Base-by-base conservation (phyloP, 1,284 basidiomycete genomes). In the Rhodotorula sp. region DNA sequence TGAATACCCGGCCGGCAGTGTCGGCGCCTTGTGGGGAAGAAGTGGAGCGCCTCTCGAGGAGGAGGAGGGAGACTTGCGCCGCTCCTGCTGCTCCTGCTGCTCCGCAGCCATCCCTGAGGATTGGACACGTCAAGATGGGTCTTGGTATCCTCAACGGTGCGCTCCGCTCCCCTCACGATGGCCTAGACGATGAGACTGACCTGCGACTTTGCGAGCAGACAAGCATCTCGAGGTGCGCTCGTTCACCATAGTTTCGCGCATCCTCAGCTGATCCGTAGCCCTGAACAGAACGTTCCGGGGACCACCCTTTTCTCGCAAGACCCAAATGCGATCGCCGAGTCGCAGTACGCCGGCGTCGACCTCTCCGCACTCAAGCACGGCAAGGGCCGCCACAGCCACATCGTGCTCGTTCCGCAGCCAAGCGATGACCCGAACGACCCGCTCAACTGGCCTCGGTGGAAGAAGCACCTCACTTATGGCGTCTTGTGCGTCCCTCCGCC, bases 361-460 rank as follows among this genome's bases (percentile, higher is more conserved):
- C 29, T 60, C 4, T n/a, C 19, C 30, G 29, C 30, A 13, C 44
- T 60, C 22, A 34, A 59, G 44, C 49, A 60, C 7, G 32, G 58
- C 24, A 51, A 44, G 11, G 36, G 32, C 51, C 27, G 27, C 10
- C 20, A 60, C 27, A 19, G 30, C 24, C 49, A 60, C 53, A 64
- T 61, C n/a, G 27, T 66, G 5, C 61, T 61, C 54, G 56, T 62
- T 11, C 65, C 64, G 13, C 71, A 72, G 65, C 67, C 67, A 9
- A 59, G 49, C 15, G 67, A 72, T 32, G 71, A 72, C 59, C 67
- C 67, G 11, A 60, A 56, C 4, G 71, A 66, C 36, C 68, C 72
- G 11, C 63, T 71, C 34, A 71, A 71, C 62, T 71, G 69, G 68
- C 34, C 63, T 7, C 15, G 53, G 44, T 9, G 13, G 39, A 61